Conservation (phyloP, 176 grass and related monocot species). For the Cenchrus purpureus region DNA sequence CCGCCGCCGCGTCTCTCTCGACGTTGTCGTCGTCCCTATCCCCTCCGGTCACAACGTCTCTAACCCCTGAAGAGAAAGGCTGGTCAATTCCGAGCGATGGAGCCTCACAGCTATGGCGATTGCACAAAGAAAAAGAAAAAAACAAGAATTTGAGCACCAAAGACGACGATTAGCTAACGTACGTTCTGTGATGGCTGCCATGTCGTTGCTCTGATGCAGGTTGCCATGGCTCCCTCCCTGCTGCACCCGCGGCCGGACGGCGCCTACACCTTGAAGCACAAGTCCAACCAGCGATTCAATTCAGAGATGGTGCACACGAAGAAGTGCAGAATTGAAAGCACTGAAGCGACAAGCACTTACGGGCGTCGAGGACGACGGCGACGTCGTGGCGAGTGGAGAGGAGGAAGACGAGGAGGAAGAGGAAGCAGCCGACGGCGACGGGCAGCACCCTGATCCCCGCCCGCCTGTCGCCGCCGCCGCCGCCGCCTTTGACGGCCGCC, state of each 20-base stretch:
- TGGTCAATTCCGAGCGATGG: too few relatives aligned
- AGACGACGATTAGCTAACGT: neutral
- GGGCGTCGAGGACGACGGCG: constrained; percentile 26
- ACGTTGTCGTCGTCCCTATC: constrained; percentile 5
- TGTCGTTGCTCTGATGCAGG: neutral
- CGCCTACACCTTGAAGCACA: constrained; percentile 16
- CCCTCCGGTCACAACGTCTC: constrained; percentile 17
- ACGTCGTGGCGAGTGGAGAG: constrained; percentile 51
- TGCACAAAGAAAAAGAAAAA: too few relatives aligned
- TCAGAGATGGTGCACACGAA: too few relatives aligned
- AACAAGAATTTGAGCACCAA: neutral
- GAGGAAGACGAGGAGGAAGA: constrained; percentile 63
- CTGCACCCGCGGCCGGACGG: constrained; percentile 7
- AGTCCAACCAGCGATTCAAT: neutral
- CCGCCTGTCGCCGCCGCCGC: neutral
- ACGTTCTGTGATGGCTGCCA: constrained; percentile 23
- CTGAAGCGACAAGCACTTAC: constrained; percentile 8
- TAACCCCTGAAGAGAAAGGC: constrained; percentile 20
- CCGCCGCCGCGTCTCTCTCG: neutral
- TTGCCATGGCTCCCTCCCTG: neutral
- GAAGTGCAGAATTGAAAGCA: too few relatives aligned
- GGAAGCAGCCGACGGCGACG: constrained; percentile 66
- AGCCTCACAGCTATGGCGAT: neutral
- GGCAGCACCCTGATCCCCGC: constrained; percentile 14
- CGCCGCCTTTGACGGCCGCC: neutral